These are phyloP conservation scores for Acrocalymma vagum DNA, from an alignment of 2,329 filamentous ascomycete species.

Conservation along the genomic window DNA sequence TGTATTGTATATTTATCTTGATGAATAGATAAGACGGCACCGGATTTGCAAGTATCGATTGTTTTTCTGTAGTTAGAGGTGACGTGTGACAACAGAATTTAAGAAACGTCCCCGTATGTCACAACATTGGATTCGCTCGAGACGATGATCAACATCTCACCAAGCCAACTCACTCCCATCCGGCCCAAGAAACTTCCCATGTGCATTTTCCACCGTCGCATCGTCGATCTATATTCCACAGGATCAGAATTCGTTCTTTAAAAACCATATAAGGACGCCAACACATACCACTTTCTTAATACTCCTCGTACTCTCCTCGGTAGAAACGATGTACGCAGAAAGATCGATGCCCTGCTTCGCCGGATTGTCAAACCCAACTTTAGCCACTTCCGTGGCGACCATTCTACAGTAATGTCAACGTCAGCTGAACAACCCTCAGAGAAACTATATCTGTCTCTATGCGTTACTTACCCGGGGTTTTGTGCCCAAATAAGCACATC, in stretches of 20 bases:
- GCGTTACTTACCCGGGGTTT: constrained; percentile 26
- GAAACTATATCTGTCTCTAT: too few relatives aligned
- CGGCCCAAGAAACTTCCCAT: constrained; percentile 16
- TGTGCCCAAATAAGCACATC: constrained; percentile 19
- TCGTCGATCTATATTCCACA: constrained; percentile 19
- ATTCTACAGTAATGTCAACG: constrained; percentile 7
- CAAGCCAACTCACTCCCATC: constrained; percentile 19
- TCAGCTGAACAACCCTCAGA: too few relatives aligned
- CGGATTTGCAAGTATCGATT: too few relatives aligned
- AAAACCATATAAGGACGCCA: not conserved
- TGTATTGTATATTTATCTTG: too few relatives aligned
- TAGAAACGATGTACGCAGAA: constrained; percentile 4
- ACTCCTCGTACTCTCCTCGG: constrained; percentile 10
- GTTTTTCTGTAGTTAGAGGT: too few relatives aligned
- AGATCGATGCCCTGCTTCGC: constrained; percentile 11
- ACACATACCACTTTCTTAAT: constrained; percentile 13
- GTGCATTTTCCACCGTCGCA: constrained; percentile 12
- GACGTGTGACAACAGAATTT: too few relatives aligned
- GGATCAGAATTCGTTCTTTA: too few relatives aligned
- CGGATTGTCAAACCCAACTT: constrained; percentile 6
- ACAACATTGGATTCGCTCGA: too few relatives aligned
- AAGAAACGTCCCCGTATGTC: too few relatives aligned
- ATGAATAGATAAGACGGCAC: too few relatives aligned
- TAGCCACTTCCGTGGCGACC: constrained; percentile 13
- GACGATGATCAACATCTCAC: constrained; percentile 8